A percentile compares a stretch with the other conserved stretches of the same genome.
Conservation (phyloP, 371 early-diverging fungal genomes). For the Chytridiales sp. region DNA sequence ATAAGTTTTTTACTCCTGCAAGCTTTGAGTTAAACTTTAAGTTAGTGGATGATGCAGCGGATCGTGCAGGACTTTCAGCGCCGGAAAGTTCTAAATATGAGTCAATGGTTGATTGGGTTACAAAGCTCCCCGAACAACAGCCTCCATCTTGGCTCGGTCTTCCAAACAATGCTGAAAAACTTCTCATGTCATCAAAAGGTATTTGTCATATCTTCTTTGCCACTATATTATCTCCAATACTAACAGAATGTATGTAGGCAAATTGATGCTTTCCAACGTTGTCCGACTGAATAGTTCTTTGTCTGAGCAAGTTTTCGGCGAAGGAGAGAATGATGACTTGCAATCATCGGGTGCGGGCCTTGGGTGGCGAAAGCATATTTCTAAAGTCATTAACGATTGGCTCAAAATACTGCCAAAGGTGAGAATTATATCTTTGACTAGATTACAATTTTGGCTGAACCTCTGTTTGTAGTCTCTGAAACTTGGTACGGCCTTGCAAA, state of each 20-base stretch:
- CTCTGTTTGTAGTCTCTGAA: background rate
- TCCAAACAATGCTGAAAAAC: constrained; percentile 90
- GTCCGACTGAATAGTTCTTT: constrained; percentile 75
- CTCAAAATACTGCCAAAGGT: constrained; percentile 60
- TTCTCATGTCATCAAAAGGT: constrained; percentile 69
- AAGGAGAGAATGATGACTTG: constrained; percentile 71
- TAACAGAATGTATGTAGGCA: constrained; percentile 44
- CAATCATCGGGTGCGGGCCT: constrained; percentile 20
- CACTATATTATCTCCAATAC: background rate
- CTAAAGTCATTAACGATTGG: constrained; percentile 59
- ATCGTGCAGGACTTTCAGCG: constrained; percentile 52
- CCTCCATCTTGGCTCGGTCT: constrained; percentile 97
- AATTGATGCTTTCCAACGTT: constrained; percentile 75
- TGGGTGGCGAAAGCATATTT: constrained; percentile 20
- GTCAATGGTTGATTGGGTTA: constrained; percentile 88
- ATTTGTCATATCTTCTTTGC: background rate
- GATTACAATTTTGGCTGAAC: background rate
- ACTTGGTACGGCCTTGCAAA: constrained; percentile 15
- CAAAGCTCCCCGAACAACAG: constrained; percentile 83
- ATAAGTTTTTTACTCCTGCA: constrained; percentile 74
- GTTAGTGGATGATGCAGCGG: constrained; percentile 57
- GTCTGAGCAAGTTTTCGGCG: too few species aligned
- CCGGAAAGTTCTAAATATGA: constrained; percentile 90
- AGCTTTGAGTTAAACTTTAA: constrained; percentile 81
- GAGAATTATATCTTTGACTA: background rate